Base-by-base conservation (phyloP, 108 stramenopile genomes). In the Skeletonema menzelii region DNA sequence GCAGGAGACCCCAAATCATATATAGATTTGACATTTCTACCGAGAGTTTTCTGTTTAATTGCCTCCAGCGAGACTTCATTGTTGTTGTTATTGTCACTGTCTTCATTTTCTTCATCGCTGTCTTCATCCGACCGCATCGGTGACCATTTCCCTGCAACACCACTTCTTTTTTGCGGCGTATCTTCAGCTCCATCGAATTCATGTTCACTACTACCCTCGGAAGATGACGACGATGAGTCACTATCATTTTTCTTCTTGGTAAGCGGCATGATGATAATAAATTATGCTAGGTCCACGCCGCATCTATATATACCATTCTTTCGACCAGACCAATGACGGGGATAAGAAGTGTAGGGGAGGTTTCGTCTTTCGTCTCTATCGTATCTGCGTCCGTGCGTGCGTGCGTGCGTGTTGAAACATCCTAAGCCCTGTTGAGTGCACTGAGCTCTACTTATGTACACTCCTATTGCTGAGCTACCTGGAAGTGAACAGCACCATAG, bases 31-130 rank as follows among this genome's bases (percentile, higher is more conserved):
- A 77, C 37, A 13, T 68, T 34, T 13, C 83, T 59, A 1, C 83
- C 83, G 2, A 84, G 42, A 7, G 80, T 74, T 47, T 67, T 22
- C 17, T 66, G 35, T 55, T 84, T 84, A 4, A 84, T 47, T 42
- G 74, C 65, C 46, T 84, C 56, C 6, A 84, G 34, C 5, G 83
- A 84, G 4, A 80, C 69, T 46, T 70, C 69, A 22, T 72, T 38
- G 32, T 77, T 27, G 63, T 68, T 40, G 11, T 76, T 53, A 27
- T 75, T 59, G 38, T 75, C 68, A n/a, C 40, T 38, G 59, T 58
- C 70, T 13, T 67, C 53, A 10, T 71, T 38, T 55, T 19, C 14
- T 17, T 26, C 31, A 58, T 67, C 27, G 12, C 67, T 67, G 32
- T 73, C 55, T 2, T 35, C 55, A 7, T 24, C 49, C 5, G 20